Percentiles rank a stretch among this genome's conserved stretches.
phyloP scores from a whole-genome alignment of 179 eudicot genomes.

The Carnegiea gigantea region DNA sequence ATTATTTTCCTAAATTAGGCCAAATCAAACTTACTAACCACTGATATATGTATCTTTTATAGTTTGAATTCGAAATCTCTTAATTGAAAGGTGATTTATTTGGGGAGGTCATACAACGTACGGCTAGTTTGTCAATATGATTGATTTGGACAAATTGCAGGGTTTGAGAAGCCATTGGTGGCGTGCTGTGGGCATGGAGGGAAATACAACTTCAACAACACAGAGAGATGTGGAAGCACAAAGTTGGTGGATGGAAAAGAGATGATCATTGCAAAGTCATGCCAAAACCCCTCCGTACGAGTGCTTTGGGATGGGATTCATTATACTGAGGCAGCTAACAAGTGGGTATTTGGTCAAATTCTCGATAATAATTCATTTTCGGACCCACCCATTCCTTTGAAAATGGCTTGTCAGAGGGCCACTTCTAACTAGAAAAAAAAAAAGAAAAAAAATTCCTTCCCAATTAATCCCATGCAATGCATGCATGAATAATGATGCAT shows the following conservation, averaged over 20 bases:
- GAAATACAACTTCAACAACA: slow-evolving; percentile 46
- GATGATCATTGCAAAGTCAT: slow-evolving; percentile 47
- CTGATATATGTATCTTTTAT: no score
- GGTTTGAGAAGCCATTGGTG: slow-evolving; percentile 46
- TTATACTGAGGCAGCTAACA: slow-evolving; percentile 63
- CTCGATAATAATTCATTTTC: slow-evolving; percentile 34
- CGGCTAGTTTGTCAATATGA: background rate
- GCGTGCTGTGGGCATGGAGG: slow-evolving; percentile 71
- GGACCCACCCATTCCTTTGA: slow-evolving; percentile 47
- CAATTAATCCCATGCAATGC: background rate
- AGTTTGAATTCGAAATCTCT: background rate
- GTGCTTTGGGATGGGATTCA: slow-evolving; percentile 73
- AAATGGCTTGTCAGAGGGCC: slow-evolving; percentile 37
- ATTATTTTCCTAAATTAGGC: no score
- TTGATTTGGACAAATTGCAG: slow-evolving; percentile 21
- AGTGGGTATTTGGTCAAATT: slow-evolving; percentile 45
- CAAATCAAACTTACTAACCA: no score
- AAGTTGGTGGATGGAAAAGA: slow-evolving; percentile 44
- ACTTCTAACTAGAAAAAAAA: background rate
- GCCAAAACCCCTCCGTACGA: slow-evolving; percentile 38
- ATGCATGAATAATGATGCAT: background rate
- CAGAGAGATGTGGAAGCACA: slow-evolving; percentile 51
- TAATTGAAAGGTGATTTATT: background rate
- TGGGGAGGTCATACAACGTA: background rate
- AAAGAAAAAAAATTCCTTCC: background rate